Percentiles rank a stretch among this genome's conserved stretches.
Evolutionary conservation across 306 rosid species (phyloP).

Genomic region (Corylus americana): DNA sequence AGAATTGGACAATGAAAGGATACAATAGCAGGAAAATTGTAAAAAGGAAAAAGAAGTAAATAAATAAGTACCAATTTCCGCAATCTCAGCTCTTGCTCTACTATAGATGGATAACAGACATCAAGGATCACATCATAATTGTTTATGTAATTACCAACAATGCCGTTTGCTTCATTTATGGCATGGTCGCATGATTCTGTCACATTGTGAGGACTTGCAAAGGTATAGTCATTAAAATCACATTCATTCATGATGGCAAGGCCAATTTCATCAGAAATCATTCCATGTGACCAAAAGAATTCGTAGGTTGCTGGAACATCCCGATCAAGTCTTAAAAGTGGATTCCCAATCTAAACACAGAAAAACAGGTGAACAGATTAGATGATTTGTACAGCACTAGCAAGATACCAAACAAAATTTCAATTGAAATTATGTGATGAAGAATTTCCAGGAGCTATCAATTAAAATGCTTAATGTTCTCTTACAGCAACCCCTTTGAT

Average conservation of each 20-base stretch:
- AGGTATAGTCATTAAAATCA: constrained; percentile 62
- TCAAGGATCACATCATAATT: constrained; percentile 79
- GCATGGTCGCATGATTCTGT: constrained; percentile 55
- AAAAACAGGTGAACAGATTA: constrained; percentile 1
- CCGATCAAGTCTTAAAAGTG: constrained; percentile 69
- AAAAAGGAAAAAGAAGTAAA: neutral
- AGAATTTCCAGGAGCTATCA: constrained; percentile 1
- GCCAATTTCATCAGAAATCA: constrained; percentile 89
- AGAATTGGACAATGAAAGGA: constrained; percentile 3
- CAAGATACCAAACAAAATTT: neutral
- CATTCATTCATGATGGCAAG: constrained; percentile 65
- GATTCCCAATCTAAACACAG: constrained; percentile 78
- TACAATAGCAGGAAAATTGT: neutral
- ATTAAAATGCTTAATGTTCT: constrained; percentile 13
- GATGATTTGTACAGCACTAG: constrained; percentile 13
- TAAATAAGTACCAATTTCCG: constrained; percentile 53
- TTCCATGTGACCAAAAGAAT: constrained; percentile 90
- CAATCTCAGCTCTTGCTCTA: constrained; percentile 77
- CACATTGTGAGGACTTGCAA: constrained; percentile 49
- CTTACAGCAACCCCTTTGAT: constrained; percentile 88
- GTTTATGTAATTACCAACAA: constrained; percentile 66
- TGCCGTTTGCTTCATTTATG: constrained; percentile 40
- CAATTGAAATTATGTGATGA: neutral
- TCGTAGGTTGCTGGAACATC: constrained; percentile 74
- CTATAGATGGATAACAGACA: constrained; percentile 83